Percentiles rank a stretch among this genome's conserved stretches.
Evolutionary conservation across 2,329 filamentous ascomycete species (phyloP).

Genomic region (Neonectria hederae): DNA sequence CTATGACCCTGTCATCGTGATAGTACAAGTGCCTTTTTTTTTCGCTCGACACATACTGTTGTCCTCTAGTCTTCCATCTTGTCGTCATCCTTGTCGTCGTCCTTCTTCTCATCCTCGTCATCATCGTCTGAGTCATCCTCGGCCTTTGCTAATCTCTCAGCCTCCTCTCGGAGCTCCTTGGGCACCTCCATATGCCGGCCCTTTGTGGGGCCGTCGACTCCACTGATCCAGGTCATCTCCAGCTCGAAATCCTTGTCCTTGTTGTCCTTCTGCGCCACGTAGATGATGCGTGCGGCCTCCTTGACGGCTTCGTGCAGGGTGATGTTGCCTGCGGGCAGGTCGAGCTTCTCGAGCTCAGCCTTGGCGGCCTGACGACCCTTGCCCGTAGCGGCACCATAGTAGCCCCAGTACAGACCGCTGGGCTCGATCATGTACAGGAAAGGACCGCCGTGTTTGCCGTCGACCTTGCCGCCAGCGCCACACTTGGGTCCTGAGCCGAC

Average conservation of each 20-base stretch:
- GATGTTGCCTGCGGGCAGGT: conserved; percentile 80
- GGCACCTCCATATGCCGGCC: conserved; percentile 94
- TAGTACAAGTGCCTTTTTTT: conserved; percentile 47
- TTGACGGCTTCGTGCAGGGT: conserved; percentile 89
- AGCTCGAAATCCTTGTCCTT: conserved; percentile 99
- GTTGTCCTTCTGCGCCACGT: conserved; percentile 97
- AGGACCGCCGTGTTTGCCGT: conserved; percentile 82
- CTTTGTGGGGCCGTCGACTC: conserved; percentile 84
- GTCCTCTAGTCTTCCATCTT: conserved; percentile 87
- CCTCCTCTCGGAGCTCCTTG: conserved; percentile 88
- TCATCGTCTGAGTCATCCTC: conserved; percentile 83
- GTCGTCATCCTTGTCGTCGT: conserved; percentile 77
- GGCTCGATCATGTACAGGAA: conserved; percentile 99
- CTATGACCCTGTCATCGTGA: conserved; percentile 49
- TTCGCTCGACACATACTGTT: conserved; percentile 29
- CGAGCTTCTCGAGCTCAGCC: conserved; percentile 97
- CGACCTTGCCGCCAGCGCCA: conserved; percentile 85
- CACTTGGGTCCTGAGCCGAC: conserved; percentile 82
- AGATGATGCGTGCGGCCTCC: conserved; percentile 96
- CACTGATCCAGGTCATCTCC: conserved; percentile 98
- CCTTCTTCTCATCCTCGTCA: conserved; percentile 72
- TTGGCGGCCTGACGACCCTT: conserved; percentile 98
- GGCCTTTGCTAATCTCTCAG: conserved; percentile 91
- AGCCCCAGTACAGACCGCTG: conserved; percentile 97
- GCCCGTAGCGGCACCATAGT: conserved; percentile 96